Conservation (phyloP, 345 rosid species). For the Pistacia atlantica region DNA sequence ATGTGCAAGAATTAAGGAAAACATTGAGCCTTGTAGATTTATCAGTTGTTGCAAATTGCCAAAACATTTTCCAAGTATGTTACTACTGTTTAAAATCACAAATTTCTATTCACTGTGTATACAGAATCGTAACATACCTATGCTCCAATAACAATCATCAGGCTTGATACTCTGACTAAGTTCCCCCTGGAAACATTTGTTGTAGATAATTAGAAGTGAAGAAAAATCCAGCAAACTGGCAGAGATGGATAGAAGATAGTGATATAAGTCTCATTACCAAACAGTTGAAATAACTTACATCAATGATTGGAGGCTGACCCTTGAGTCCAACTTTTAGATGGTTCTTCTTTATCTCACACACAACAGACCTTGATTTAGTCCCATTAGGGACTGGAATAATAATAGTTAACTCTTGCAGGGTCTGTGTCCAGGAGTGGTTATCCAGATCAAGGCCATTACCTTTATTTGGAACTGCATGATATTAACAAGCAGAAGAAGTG, state of each 20-base stretch:
- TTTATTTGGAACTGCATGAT: constrained; percentile 70
- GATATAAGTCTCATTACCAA: background rate
- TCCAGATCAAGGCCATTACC: constrained; percentile 94
- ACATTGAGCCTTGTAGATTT: background rate
- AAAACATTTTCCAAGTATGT: background rate
- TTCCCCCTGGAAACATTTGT: constrained; percentile 60
- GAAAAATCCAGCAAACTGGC: background rate
- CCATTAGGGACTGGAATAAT: constrained; percentile 76
- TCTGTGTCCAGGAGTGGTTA: constrained; percentile 86
- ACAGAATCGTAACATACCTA: constrained; percentile 49
- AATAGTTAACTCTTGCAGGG: constrained; percentile 77
- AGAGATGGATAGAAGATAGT: background rate
- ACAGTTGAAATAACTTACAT: constrained; percentile 50
- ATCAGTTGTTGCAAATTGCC: background rate
- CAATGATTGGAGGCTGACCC: constrained; percentile 79
- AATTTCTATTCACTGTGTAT: background rate
- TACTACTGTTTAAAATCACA: no score
- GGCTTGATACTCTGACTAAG: constrained; percentile 64
- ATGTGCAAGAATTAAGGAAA: background rate
- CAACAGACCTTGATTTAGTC: constrained; percentile 69
- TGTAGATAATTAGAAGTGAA: background rate
- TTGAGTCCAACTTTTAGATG: constrained; percentile 83
- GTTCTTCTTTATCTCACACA: constrained; percentile 84
- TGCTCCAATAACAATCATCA: constrained; percentile 92
- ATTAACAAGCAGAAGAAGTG: background rate